Percentiles rank a stretch among this genome's conserved stretches.
These are phyloP conservation scores for Neocucurbitaria cava DNA, from an alignment of 2,329 filamentous ascomycete species.

Conservation along the genomic window DNA sequence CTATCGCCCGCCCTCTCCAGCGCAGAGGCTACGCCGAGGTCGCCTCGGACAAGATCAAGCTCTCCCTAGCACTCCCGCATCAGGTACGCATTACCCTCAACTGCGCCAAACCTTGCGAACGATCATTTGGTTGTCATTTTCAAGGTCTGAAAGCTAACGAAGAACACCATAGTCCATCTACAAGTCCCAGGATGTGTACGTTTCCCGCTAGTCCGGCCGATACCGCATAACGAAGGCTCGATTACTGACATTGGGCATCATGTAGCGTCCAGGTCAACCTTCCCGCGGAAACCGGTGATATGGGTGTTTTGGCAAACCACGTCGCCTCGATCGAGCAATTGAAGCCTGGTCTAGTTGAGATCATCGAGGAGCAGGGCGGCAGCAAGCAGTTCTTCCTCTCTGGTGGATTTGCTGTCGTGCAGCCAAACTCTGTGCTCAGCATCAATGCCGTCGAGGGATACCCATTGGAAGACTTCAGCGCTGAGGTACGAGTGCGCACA, in stretches of 20 bases:
- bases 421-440: conserved; percentile 92
- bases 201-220: conserved; percentile 44
- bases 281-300: conserved; percentile 95
- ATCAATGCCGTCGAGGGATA: conserved; percentile 98
- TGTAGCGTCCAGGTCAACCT: conserved; percentile 96
- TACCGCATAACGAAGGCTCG: conserved; percentile 24
- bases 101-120: conserved; percentile 7
- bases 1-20: conserved; percentile 77
- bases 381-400: conserved; percentile 99
- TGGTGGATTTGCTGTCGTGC: conserved; percentile 94
- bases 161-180: conserved; percentile 65
- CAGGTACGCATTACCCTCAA: conserved; percentile 72
- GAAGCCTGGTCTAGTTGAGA: conserved; percentile 93
- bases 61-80: conserved; percentile 96
- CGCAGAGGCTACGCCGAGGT: conserved; percentile 82
- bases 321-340: conserved; percentile 99
- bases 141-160: conserved; percentile 31
- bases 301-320: conserved; percentile 99
- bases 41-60: conserved; percentile 77
- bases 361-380: conserved; percentile 88
- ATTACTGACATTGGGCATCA: conserved; percentile 37
- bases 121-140: background rate
- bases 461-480: conserved; percentile 93
- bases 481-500: conserved; percentile 62
- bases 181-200: conserved; percentile 75